Evolutionary conservation across 371 early-diverging fungal genomes (phyloP).

Genomic region (Circinella umbellata): DNA sequence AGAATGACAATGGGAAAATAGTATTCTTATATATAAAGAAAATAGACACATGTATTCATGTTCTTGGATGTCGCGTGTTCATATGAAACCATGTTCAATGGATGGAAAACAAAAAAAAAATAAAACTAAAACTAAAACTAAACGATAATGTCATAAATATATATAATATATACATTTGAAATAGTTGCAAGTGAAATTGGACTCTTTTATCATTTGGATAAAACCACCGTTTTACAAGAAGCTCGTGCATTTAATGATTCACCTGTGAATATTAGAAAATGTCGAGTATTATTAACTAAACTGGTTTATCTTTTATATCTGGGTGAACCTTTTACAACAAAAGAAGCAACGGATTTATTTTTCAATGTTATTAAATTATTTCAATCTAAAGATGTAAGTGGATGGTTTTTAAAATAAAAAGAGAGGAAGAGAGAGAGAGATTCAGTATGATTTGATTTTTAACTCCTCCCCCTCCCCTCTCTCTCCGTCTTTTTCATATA

Average conservation of each 20-base stretch:
- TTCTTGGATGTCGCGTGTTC: too few relatives aligned
- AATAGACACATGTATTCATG: too few relatives aligned
- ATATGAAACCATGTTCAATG: too few relatives aligned
- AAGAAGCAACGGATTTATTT: constrained; percentile 96
- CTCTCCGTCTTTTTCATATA: neutral
- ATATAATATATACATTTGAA: too few relatives aligned
- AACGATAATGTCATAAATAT: too few relatives aligned
- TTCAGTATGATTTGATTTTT: neutral
- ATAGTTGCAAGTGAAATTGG: constrained; percentile 46
- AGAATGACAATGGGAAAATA: neutral
- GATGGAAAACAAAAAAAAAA: too few relatives aligned
- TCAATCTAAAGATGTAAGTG: constrained; percentile 91
- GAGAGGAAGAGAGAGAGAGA: neutral
- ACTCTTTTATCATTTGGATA: constrained; percentile 79
- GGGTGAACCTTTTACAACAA: constrained; percentile 85
- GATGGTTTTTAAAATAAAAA: neutral
- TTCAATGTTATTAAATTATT: constrained; percentile 98
- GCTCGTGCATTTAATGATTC: constrained; percentile 96
- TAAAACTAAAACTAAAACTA: too few relatives aligned
- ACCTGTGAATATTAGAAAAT: constrained; percentile 94
- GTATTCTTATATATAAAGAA: too few relatives aligned
- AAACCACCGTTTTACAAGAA: constrained; percentile 94
- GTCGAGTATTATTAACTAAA: constrained; percentile 90
- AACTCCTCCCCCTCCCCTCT: neutral
- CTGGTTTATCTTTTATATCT: constrained; percentile 91